Evolutionary conservation across 2,329 filamentous ascomycete species (phyloP), one percentile per base, ranked within the genome.

Genomic region (Chaetomiaceae sp.): DNA sequence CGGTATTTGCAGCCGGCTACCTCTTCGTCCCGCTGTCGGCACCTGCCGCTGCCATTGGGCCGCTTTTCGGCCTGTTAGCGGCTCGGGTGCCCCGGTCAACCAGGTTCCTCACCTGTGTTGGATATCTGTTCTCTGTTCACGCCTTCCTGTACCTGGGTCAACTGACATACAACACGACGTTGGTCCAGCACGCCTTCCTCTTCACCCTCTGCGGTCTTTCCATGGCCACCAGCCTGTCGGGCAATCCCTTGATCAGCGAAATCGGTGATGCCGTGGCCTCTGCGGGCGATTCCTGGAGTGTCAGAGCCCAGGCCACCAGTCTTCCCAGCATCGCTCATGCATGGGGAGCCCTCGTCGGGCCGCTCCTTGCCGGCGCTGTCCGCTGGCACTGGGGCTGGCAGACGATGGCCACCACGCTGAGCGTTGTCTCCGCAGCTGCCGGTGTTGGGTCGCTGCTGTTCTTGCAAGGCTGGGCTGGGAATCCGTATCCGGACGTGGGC

Each of bases 381-480:
- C 54, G 34, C 31, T 59, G 54, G 53, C 37, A 57, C 33, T 61
- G 53, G 48, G 57, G 57, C 1, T 64, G 61, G 61, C 36, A 57
- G 37, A 47, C 47, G 6, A 54, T 63, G 57, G 53, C 40, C 34
- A 54, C 36, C 34, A 51, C 54, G 2, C 29, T 64, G 37, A 55
- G 50, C 7, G 29, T 51, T 1, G 40, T 62, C 17, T 47, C 51
- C 12, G 57, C 48, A 1, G 54, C 39, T 11, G 48, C 55, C 3
- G 55, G 58, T 8, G 11, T 62, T 5, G 22, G 48, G 1, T 53
- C 52, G 5, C 37, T 64, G 3, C 43, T 64, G 3, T 64, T 60
- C 40, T 22, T 64, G 15, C 59, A 60, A 27, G 62, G 62, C 36
- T 63, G 57, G 59, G 54, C 61, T 20, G 54, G 57, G n/a, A 57